Base-by-base conservation (phyloP, 2,329 filamentous ascomycete species). In the Penicillium digitatum region DNA sequence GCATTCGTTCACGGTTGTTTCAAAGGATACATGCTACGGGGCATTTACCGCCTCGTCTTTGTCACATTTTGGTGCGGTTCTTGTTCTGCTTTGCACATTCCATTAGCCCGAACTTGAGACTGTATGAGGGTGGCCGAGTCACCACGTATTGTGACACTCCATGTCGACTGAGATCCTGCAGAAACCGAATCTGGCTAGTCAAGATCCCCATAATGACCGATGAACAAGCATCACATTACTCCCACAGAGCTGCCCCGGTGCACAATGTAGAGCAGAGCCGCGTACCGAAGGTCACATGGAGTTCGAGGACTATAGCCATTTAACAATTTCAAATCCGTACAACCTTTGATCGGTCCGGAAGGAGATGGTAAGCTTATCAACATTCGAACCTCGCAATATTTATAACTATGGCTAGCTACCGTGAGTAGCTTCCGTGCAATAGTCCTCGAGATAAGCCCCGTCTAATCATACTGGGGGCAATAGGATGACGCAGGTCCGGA, bases 251-350 rank as follows among this genome's bases (percentile, higher is more conserved):
- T 29, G 3, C 20, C 9, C 5, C 22, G 11, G 14, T 14, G 32
- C 12, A 38, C n/a, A 37, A 20, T 10, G 16, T 4, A 11, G 34
- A 48, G 18, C 24, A 43, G 37, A 50, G 48, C 48, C 48, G 16
- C 27, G 20, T 9, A 11, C 18, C 3, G 16, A n/a, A 22, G 27
- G 20, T 31, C 20, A 18, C 26, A n/a, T 40, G 20, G 26, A 2
- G 16, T 10, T 22, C 18, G 26, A 26, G 20, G 2, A 32, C 16
- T 32, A 43, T 34, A 50, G 8, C 48, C 48, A 8, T 50, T 50
- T 50, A 50, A 14, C 48, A 50, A 50, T 50, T 50, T 37, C 48
- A 50, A 50, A 50, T 50, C 32, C 11, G 3, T 18, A 27, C 20
- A 43, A 26, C 37, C 27, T 26, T 49, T 26, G 11, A 27, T 12